phyloP scores from a whole-genome alignment of 331 rosid genomes.

The Telfairia occidentalis region DNA sequence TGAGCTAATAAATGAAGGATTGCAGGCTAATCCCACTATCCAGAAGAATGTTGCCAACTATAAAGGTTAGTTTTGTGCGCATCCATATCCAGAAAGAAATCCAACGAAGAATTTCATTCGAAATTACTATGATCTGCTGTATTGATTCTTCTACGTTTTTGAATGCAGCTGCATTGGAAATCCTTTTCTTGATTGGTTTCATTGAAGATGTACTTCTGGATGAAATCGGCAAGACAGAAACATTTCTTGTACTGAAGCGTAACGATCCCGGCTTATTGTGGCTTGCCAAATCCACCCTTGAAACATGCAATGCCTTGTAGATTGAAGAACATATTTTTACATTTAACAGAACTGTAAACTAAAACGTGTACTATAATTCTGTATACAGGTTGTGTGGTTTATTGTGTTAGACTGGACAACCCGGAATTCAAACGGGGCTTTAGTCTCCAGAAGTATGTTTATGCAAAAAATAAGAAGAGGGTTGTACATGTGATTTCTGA shows the following conservation, averaged over 20 bases:
- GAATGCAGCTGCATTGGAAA: conserved; percentile 71
- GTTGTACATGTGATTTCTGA: not conserved
- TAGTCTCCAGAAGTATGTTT: not conserved
- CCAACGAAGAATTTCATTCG: not conserved
- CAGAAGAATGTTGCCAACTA: conserved; percentile 46
- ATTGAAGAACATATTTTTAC: not conserved
- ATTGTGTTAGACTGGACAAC: not conserved
- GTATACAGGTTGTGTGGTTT: not conserved
- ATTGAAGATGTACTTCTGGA: conserved; percentile 50
- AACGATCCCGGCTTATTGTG: conserved; percentile 86
- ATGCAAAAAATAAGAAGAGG: not conserved
- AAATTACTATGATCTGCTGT: not conserved
- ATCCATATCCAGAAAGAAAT: not conserved
- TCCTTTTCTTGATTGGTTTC: conserved; percentile 58
- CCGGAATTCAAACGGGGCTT: not conserved
- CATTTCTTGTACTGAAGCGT: conserved; percentile 76
- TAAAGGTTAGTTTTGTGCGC: conserved; percentile 43
- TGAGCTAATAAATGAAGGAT: conserved; percentile 14
- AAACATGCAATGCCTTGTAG: conserved; percentile 37
- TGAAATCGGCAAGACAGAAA: conserved; percentile 57
- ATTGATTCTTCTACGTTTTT: not conserved
- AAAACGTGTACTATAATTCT: conserved; percentile 6
- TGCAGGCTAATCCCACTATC: conserved; percentile 80
- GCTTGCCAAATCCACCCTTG: conserved; percentile 86
- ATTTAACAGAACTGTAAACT: not conserved